Base-by-base conservation (phyloP, 2,329 filamentous ascomycete genomes). In the Trichophyton verrucosum region DNA sequence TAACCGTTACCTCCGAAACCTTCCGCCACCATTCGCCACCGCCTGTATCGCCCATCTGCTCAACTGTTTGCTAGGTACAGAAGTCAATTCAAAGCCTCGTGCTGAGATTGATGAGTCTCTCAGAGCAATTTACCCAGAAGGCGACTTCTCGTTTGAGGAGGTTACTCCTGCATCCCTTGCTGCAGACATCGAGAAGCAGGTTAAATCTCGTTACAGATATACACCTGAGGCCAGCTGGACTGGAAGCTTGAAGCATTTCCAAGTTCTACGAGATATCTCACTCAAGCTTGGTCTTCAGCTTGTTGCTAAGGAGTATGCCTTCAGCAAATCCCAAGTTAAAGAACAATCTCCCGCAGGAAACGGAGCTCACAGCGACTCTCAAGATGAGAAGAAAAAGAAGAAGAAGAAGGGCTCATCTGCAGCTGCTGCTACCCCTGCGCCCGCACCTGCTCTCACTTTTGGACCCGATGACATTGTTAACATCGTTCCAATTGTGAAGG, bases 401-500 rank as follows among this genome's bases (percentile, higher is more conserved):
- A 84, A 82, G 70, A 82, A 81, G 73, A 59, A 59, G 57, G 77
- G 77, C 55, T 75, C 77, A 53, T 71, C 70, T 62, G 80, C 81
- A 7, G 79, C 81, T 8, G 72, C 72, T 61, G 76, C 68, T 40
- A 65, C 66, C 13, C 62, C 70, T 11, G 77, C 79, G 0, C 73
- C 79, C 17, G 76, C 71, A 67, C 80, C 73, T 63, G 74, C 68
- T 66, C 73, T 74, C 63, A 91, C 88, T 0, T 97, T 99, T 75
- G 81, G 78, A 58, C 80, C 89, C 0, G 91, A 96, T 63, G 91
- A 99, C 68, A 82, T 99, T 65, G 76, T 95, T 66, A 96, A 96
- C 75, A 81, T 96, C 63, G 89, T 96, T n/a, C 94, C 94, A 6
- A 78, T 97, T 53, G 84, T 97, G 69, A 97, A 97, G 80, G 91